Conservation (phyloP, 176 grass and related monocot species). For the Canna indica region DNA sequence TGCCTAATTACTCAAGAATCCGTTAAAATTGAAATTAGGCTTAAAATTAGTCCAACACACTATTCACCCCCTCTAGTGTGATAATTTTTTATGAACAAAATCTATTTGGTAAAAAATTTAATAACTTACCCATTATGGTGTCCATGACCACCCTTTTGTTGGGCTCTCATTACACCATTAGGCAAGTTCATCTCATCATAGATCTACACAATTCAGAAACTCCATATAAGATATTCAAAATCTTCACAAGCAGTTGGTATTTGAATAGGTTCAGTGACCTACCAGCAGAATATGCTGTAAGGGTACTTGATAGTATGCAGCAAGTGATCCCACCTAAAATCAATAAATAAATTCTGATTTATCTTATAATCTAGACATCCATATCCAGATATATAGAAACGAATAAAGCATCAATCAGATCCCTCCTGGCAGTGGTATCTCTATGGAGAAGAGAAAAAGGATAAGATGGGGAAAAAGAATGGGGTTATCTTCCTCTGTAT, state of each 20-base stretch:
- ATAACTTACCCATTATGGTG: constrained; percentile 72
- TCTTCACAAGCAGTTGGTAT: not conserved
- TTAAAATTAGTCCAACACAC: too few relatives aligned
- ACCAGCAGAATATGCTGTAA: not conserved
- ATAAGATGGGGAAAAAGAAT: too few relatives aligned
- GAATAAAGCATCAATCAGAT: too few relatives aligned
- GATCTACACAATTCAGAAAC: constrained; percentile 32
- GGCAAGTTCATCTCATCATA: constrained; percentile 84
- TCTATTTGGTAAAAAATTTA: not conserved
- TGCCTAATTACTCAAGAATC: too few relatives aligned
- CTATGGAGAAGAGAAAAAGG: too few relatives aligned
- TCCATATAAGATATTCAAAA: not conserved
- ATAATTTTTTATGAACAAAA: not conserved
- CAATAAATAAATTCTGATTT: not conserved
- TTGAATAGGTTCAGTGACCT: not conserved
- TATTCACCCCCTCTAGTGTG: too few relatives aligned
- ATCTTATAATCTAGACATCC: not conserved
- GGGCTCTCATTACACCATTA: constrained; percentile 67
- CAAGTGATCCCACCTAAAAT: not conserved
- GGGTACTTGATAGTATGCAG: not conserved
- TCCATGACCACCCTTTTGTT: constrained; percentile 77
- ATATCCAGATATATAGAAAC: not conserved
- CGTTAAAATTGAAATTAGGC: too few relatives aligned
- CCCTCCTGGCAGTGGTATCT: too few relatives aligned
- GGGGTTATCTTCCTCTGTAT: too few relatives aligned